A percentile compares a stretch with the other conserved stretches of the same genome.
Evolutionary conservation across 441 rosid species (phyloP).

Genomic region (Flueggea neowawraea): DNA sequence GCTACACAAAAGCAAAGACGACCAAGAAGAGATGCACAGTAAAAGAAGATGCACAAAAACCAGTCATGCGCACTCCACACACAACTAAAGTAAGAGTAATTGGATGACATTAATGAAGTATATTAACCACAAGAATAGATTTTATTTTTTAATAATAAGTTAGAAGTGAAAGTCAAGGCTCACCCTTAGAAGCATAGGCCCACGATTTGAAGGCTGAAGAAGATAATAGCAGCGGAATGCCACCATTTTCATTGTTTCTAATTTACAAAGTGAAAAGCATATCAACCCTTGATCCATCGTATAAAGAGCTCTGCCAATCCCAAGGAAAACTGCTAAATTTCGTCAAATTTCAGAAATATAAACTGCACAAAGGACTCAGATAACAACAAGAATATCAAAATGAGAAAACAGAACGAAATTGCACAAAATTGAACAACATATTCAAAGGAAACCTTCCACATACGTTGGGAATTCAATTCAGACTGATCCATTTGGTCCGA

Average conservation of each 20-base stretch:
- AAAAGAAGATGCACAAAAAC: neutral
- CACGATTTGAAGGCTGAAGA: slow-evolving; percentile 84
- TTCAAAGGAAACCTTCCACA: slow-evolving; percentile 25
- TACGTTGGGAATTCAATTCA: slow-evolving; percentile 73
- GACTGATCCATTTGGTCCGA: slow-evolving; percentile 58
- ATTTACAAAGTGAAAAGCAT: slow-evolving; percentile 64
- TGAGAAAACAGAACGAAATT: slow-evolving; percentile 10
- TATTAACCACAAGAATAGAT: neutral
- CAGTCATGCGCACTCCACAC: neutral
- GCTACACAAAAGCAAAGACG: slow-evolving; percentile 12
- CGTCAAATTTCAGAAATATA: slow-evolving; percentile 18
- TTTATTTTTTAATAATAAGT: slow-evolving; percentile 2
- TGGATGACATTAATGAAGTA: neutral
- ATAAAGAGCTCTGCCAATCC: slow-evolving; percentile 63
- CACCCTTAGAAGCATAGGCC: slow-evolving; percentile 95
- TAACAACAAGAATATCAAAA: neutral
- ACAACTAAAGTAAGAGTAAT: slow-evolving; percentile 5
- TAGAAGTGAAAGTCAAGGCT: slow-evolving; percentile 12
- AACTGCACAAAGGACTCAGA: slow-evolving; percentile 7
- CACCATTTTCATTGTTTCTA: slow-evolving; percentile 55
- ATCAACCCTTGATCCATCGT: slow-evolving; percentile 82
- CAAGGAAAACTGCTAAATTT: slow-evolving; percentile 65
- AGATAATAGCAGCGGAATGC: slow-evolving; percentile 68
- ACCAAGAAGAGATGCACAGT: neutral
- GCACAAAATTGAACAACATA: slow-evolving; percentile 5